phyloP scores from a whole-genome alignment of 163 green algal genomes.

The Scenedesmus sp. region DNA sequence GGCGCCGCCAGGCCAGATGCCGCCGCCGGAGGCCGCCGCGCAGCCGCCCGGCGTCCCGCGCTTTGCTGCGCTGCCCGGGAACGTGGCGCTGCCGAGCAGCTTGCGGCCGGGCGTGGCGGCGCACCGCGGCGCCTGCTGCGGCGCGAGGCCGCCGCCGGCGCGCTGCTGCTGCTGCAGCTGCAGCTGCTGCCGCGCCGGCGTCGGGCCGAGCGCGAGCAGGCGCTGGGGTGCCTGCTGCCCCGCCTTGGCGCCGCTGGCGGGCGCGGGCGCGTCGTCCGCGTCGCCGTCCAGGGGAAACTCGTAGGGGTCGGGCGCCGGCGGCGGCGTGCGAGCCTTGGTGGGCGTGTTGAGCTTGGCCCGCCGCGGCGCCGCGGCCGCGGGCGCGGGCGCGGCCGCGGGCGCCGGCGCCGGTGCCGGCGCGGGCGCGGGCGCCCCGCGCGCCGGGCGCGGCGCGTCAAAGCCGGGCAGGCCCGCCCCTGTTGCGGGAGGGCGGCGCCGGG shows the following conservation, averaged over 20 bases:
- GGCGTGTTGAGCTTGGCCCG: constrained; percentile 35
- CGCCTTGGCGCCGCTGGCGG: constrained; percentile 5
- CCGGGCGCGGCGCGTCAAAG: constrained; percentile 5
- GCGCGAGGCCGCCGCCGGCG: not conserved
- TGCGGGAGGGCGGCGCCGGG: no score
- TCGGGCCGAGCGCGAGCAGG: no score
- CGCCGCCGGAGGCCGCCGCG: no score
- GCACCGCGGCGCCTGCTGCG: not conserved
- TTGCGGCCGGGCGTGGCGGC: no score
- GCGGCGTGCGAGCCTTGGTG: constrained; percentile 9
- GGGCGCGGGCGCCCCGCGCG: no score
- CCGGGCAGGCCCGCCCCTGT: constrained; percentile 11
- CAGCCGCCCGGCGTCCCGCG: no score
- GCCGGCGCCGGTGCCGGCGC: not conserved
- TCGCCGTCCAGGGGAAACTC: constrained; percentile 29
- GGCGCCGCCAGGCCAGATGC: no score
- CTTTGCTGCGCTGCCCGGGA: no score
- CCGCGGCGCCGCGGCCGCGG: not conserved
- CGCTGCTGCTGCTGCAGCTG: not conserved
- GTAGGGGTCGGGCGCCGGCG: constrained; percentile 18
- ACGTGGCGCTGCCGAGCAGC: no score
- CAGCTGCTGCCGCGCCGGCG: not conserved
- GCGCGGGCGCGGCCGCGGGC: not conserved
- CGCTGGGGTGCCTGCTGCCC: not conserved
- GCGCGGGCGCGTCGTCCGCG: not conserved